Conservation (phyloP, 805 yeast species). For the Starmerella bombi region DNA sequence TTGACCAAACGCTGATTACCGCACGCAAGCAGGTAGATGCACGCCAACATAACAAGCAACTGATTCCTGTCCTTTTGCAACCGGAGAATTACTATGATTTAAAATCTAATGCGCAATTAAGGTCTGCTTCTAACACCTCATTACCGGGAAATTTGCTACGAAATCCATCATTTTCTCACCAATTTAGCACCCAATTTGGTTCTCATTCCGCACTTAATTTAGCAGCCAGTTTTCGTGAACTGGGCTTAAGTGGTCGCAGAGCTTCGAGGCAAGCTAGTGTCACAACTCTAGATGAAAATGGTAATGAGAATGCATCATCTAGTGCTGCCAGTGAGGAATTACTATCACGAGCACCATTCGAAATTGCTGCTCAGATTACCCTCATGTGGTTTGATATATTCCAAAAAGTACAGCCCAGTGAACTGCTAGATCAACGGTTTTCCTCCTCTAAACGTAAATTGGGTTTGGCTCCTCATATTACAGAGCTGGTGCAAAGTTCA, state of each 20-base stretch:
- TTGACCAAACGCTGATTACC: not conserved
- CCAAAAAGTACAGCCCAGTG: constrained; percentile 22
- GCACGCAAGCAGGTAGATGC: constrained; percentile 3
- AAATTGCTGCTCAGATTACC: constrained; percentile 28
- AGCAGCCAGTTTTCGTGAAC: constrained; percentile 14
- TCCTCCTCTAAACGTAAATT: constrained; percentile 22
- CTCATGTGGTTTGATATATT: constrained; percentile 26
- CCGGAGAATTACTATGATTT: not conserved
- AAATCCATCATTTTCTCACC: constrained; percentile 2
- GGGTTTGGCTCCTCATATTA: constrained; percentile 27
- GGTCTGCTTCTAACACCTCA: constrained; percentile 1
- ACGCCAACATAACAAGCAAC: not conserved
- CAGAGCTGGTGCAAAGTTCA: constrained; percentile 22
- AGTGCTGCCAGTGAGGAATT: constrained; percentile 1
- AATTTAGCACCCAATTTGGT: constrained; percentile 1
- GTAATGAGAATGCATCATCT: not conserved
- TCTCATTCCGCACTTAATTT: constrained; percentile 8
- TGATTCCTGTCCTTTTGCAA: not conserved
- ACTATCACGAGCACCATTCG: constrained; percentile 10
- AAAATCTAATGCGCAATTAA: not conserved
- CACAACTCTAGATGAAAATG: not conserved
- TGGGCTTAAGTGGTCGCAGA: constrained; percentile 9
- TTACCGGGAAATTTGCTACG: not conserved
- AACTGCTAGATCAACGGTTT: constrained; percentile 28
- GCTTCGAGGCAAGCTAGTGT: constrained; percentile 9